Evolutionary conservation across 306 rosid genomes (phyloP).

Genomic region (Dryas alaskensis): DNA sequence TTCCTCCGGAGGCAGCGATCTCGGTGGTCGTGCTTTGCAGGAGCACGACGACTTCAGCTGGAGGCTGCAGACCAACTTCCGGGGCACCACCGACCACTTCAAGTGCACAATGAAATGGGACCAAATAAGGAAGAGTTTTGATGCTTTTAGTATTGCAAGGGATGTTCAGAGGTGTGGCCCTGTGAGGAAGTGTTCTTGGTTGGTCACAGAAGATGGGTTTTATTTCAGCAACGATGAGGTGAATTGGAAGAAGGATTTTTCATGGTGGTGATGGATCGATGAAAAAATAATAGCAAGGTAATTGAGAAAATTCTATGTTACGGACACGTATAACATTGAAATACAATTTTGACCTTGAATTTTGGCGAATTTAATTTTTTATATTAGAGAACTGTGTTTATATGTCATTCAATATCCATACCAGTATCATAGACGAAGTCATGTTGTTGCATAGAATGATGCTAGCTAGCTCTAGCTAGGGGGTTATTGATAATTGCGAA

Average conservation of each 20-base stretch:
- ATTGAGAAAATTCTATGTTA: too few species aligned
- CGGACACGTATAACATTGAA: too few species aligned
- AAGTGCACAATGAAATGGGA: slow-evolving; percentile 85
- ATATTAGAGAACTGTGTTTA: too few species aligned
- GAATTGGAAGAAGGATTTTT: slow-evolving; percentile 67
- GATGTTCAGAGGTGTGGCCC: slow-evolving; percentile 55
- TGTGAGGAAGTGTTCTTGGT: slow-evolving; percentile 57
- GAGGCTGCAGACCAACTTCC: slow-evolving; percentile 43
- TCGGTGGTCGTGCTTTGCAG: slow-evolving; percentile 83
- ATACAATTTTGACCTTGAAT: too few species aligned
- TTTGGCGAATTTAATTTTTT: too few species aligned
- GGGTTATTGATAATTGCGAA: neutral
- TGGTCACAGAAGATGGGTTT: slow-evolving; percentile 69
- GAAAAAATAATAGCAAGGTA: neutral
- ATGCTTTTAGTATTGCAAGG: slow-evolving; percentile 68
- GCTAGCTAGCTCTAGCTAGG: neutral
- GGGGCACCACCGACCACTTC: slow-evolving; percentile 48
- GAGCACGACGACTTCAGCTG: slow-evolving; percentile 83
- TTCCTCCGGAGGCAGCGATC: slow-evolving; percentile 49
- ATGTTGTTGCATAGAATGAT: too few species aligned
- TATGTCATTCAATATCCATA: too few species aligned
- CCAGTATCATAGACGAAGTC: too few species aligned
- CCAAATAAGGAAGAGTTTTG: slow-evolving; percentile 53
- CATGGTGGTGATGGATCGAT: slow-evolving; percentile 41
- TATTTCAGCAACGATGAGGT: slow-evolving; percentile 77